Conservation (phyloP, 2,329 filamentous ascomycete species). For the Arthrobotrys iridis region DNA sequence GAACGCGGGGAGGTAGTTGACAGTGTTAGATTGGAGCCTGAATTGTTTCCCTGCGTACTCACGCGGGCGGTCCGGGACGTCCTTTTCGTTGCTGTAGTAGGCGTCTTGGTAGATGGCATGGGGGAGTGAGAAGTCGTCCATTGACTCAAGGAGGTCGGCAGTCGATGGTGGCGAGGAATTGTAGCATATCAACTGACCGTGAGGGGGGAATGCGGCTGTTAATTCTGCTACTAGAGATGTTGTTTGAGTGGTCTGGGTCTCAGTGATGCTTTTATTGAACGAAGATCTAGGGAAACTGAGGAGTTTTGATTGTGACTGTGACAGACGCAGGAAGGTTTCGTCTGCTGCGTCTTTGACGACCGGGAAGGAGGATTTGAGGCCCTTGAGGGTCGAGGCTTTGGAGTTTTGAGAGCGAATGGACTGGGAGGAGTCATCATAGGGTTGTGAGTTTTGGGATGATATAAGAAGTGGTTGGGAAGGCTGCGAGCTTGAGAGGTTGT, state of each 20-base stretch:
- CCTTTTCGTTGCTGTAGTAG: constrained; percentile 82
- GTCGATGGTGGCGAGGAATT: constrained; percentile 29
- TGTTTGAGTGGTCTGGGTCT: constrained; percentile 35
- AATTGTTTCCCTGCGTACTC: constrained; percentile 93
- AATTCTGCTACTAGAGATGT: constrained; percentile 7
- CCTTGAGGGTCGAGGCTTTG: constrained; percentile 30
- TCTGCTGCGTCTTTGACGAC: constrained; percentile 81
- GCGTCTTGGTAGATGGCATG: constrained; percentile 83
- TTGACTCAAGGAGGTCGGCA: constrained; percentile 67
- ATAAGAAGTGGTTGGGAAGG: constrained; percentile 17
- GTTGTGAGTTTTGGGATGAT: constrained; percentile 28
- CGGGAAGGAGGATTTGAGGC: constrained; percentile 67
- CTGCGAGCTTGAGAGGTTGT: constrained; percentile 28
- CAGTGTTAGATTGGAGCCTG: constrained; percentile 75
- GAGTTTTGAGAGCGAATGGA: constrained; percentile 57
- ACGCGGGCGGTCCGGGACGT: constrained; percentile 78
- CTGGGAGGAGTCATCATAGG: constrained; percentile 53
- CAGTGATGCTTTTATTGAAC: constrained; percentile 33
- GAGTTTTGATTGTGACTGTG: constrained; percentile 35
- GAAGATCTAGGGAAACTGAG: constrained; percentile 31
- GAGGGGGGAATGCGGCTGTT: constrained; percentile 16
- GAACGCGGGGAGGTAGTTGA: constrained; percentile 84
- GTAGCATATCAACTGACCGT: constrained; percentile 28
- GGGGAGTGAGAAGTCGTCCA: constrained; percentile 70
- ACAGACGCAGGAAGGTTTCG: constrained; percentile 32